Percentiles rank a stretch among this genome's conserved stretches.
phyloP scores from a whole-genome alignment of 2,329 filamentous ascomycete genomes.

The Trichoderma arundinaceum region DNA sequence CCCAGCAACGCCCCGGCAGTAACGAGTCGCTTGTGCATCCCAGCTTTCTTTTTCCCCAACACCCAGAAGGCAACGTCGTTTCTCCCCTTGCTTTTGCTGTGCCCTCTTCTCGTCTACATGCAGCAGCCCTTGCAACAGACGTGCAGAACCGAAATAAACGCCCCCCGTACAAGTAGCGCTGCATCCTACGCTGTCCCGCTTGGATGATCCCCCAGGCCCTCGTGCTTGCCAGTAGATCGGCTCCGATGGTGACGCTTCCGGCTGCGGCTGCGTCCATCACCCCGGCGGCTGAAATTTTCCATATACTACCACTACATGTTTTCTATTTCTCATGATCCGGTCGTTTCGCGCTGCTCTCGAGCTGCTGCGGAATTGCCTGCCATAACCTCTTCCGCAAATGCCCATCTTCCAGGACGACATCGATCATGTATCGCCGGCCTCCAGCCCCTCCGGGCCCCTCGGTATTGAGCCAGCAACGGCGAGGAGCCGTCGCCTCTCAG shows the following conservation, averaged over 20 bases:
- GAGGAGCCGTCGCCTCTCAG: constrained; percentile 51
- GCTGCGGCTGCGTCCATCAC: constrained; percentile 25
- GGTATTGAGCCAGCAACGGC: constrained; percentile 33
- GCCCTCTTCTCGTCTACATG: background rate
- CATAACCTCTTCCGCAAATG: constrained; percentile 48
- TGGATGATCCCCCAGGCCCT: constrained; percentile 24
- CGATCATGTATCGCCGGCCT: constrained; percentile 43
- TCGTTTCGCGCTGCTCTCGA: constrained; percentile 3
- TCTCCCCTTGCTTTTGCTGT: background rate
- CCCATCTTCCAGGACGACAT: constrained; percentile 63
- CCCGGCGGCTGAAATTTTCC: constrained; percentile 6
- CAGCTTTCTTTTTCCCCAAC: background rate
- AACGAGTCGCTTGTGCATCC: constrained; percentile 3
- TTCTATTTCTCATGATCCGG: constrained; percentile 20
- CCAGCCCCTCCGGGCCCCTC: constrained; percentile 33
- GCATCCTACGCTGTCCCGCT: constrained; percentile 1
- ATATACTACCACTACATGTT: background rate
- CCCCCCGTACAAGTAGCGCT: background rate
- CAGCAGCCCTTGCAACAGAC: constrained; percentile 15
- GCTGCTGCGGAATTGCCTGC: constrained; percentile 34
- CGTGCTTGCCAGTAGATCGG: constrained; percentile 13
- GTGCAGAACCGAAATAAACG: constrained; percentile 14
- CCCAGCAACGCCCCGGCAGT: constrained; percentile 24
- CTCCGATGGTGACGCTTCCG: constrained; percentile 29
- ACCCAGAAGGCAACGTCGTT: background rate